Conservation (phyloP, 208 protist genomes). For the Crithidia bombi region DNA sequence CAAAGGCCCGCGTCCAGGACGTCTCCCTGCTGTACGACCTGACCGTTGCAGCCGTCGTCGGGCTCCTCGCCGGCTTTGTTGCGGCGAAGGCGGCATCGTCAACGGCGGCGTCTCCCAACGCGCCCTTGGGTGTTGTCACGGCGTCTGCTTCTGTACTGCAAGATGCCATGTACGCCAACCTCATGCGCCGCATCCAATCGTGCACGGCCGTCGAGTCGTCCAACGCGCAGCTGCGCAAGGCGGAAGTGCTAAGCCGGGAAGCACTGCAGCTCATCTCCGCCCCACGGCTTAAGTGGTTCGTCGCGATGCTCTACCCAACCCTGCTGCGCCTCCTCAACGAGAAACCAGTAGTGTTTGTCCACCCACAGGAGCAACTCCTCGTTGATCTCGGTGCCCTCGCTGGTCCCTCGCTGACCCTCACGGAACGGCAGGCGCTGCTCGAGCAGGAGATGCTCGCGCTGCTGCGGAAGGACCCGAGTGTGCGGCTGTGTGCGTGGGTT, state of each 20-base stretch:
- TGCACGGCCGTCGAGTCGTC: conserved; percentile 40
- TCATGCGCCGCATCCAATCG: conserved; percentile 21
- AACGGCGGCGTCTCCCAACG: neutral
- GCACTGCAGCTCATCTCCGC: conserved; percentile 43
- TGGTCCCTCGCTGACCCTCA: conserved; percentile 33
- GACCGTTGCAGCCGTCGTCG: conserved; percentile 20
- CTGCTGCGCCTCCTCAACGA: conserved; percentile 55
- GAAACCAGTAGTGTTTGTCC: conserved; percentile 29
- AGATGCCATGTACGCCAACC: neutral
- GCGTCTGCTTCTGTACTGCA: neutral
- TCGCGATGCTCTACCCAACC: conserved; percentile 57
- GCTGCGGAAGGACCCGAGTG: conserved; percentile 62
- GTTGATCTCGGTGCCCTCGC: conserved; percentile 56
- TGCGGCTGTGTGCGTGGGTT: conserved; percentile 82
- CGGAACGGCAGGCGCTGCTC: conserved; percentile 51
- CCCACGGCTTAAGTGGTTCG: conserved; percentile 51
- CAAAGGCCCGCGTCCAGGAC: conserved; percentile 22
- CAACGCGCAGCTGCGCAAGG: conserved; percentile 56
- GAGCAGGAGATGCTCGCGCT: conserved; percentile 59
- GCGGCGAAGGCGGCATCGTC: neutral
- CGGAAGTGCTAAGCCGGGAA: conserved; percentile 58
- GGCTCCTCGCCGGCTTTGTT: conserved; percentile 20
- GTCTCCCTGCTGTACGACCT: conserved; percentile 26
- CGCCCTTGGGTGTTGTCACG: neutral
- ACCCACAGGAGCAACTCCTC: conserved; percentile 82